Base-by-base conservation (phyloP, 306 rosid genomes). In the Glycine tomentella region DNA sequence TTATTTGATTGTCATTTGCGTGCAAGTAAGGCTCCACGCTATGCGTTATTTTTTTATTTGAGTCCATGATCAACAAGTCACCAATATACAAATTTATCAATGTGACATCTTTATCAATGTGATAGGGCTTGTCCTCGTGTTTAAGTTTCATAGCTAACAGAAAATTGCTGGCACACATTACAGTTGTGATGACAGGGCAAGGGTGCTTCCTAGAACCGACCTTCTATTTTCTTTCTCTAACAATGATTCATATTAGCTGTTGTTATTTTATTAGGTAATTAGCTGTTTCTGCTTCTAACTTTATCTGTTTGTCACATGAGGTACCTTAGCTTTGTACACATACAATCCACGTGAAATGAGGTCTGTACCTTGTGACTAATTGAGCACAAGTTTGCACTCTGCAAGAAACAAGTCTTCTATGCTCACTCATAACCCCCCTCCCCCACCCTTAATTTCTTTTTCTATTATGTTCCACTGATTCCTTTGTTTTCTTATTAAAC, bases 301-400 rank as follows among this genome's bases (percentile, higher is more conserved):
- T 84, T 84, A 85, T 84, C 76, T 75, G 88, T 85, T 82, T 42
- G 77, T 90, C 91, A 90, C 88, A 85, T 87, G 92, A 90, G 86
- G 82, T 58, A 66, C 83, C 86, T 70, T 76, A 70, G 66, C 85
- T 82, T 84, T 78, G 87, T 64, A 86, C 56, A 77, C 80, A 86
- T 76, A 53, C 83, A 82, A 57, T 86, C 89, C 94, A 92, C 85
- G 89, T 84, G 92, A 88, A 88, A 33, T 80, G 71, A 83, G 77
- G 86, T 77, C 70, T 84, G 67, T 7, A 72, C 56, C 75, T 49
- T 40, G 57, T 74, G 64, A 86, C 64, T 62, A 13, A 56, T 34
- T 63, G 69, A 68, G 79, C 67, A 59, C 83, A 68, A 63, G 46
- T 76, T 76, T 74, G 63, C 69, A 14, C 69, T 15, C 42, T 8